A percentile compares a stretch with the other conserved stretches of the same genome.
phyloP scores from a whole-genome alignment of 306 rosid species.

The Macrotyloma uniflorum region DNA sequence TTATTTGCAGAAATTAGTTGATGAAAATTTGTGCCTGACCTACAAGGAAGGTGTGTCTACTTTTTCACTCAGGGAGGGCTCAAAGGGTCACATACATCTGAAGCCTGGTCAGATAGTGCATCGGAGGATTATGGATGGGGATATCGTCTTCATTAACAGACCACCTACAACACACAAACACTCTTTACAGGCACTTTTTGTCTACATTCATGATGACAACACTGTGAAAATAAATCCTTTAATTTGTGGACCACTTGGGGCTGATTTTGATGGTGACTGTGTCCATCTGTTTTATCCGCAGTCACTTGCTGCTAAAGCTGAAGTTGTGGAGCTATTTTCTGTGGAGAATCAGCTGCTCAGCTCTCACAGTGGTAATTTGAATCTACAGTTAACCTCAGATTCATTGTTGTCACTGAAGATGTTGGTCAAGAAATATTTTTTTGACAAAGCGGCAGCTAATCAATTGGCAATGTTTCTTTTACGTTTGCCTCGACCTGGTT shows the following conservation, averaged over 20 bases:
- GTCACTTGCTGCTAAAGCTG: slow-evolving; percentile 90
- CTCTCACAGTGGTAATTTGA: slow-evolving; percentile 88
- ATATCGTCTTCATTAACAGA: slow-evolving; percentile 82
- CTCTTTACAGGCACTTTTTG: slow-evolving; percentile 86
- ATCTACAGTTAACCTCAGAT: slow-evolving; percentile 74
- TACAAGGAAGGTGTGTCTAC: slow-evolving; percentile 76
- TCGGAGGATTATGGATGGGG: slow-evolving; percentile 95
- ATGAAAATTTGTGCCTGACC: slow-evolving; percentile 73
- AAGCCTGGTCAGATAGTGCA: slow-evolving; percentile 86
- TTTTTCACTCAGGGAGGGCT: slow-evolving; percentile 89
- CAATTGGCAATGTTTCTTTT: slow-evolving; percentile 81
- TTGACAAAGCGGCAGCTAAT: slow-evolving; percentile 60
- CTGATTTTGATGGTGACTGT: slow-evolving; percentile 97
- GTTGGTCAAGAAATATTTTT: slow-evolving; percentile 56
- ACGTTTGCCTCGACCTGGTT: slow-evolving; percentile 70
- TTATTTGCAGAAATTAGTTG: slow-evolving; percentile 79
- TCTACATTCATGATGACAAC: slow-evolving; percentile 85
- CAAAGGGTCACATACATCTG: slow-evolving; percentile 78
- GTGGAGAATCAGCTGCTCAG: slow-evolving; percentile 92
- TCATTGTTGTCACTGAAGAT: slow-evolving; percentile 71
- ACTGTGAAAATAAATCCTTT: slow-evolving; percentile 92
- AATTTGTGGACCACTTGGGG: slow-evolving; percentile 92
- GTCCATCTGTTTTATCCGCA: slow-evolving; percentile 91
- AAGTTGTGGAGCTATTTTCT: slow-evolving; percentile 84
- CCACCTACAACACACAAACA: slow-evolving; percentile 98